Evolutionary conservation across 2,329 filamentous ascomycete genomes (phyloP).

Genomic region (Epichloe scottii): DNA sequence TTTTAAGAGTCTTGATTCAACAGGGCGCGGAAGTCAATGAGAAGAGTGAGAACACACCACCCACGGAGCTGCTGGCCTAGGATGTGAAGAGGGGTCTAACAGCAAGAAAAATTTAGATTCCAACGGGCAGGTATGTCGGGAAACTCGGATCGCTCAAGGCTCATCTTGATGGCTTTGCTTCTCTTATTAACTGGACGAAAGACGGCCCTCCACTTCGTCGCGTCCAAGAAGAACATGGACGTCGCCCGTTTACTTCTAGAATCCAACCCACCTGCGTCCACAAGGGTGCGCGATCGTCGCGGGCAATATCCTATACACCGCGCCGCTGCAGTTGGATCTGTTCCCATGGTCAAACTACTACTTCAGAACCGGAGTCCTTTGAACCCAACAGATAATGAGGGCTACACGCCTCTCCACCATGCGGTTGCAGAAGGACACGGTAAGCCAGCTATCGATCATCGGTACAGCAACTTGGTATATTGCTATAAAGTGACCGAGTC

Average conservation of each 20-base stretch:
- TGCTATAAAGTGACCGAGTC: too few relatives aligned
- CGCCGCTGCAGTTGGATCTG: constrained; percentile 77
- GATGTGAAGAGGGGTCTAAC: neutral
- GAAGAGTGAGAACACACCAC: constrained; percentile 41
- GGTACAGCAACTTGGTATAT: too few relatives aligned
- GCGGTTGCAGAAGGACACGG: constrained; percentile 64
- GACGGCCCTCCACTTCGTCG: constrained; percentile 83
- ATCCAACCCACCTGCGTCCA: constrained; percentile 56
- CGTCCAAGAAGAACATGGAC: constrained; percentile 80
- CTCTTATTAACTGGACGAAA: constrained; percentile 21
- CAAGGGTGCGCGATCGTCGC: constrained; percentile 69
- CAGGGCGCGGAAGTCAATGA: constrained; percentile 61
- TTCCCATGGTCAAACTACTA: constrained; percentile 74
- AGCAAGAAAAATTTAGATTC: constrained; percentile 17
- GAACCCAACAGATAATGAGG: constrained; percentile 70
- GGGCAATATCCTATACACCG: constrained; percentile 88
- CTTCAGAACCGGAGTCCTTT: constrained; percentile 68
- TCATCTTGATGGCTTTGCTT: neutral
- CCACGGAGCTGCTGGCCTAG: neutral
- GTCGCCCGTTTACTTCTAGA: constrained; percentile 65
- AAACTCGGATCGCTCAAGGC: too few relatives aligned
- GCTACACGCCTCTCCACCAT: constrained; percentile 84
- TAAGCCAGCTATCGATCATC: constrained; percentile 15
- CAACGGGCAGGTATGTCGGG: constrained; percentile 44
- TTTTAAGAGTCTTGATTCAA: constrained; percentile 54